Evolutionary conservation across 2,329 filamentous ascomycete genomes (phyloP), one percentile per base, ranked within the genome.

Genomic region (Tricladium varicosporioides): DNA sequence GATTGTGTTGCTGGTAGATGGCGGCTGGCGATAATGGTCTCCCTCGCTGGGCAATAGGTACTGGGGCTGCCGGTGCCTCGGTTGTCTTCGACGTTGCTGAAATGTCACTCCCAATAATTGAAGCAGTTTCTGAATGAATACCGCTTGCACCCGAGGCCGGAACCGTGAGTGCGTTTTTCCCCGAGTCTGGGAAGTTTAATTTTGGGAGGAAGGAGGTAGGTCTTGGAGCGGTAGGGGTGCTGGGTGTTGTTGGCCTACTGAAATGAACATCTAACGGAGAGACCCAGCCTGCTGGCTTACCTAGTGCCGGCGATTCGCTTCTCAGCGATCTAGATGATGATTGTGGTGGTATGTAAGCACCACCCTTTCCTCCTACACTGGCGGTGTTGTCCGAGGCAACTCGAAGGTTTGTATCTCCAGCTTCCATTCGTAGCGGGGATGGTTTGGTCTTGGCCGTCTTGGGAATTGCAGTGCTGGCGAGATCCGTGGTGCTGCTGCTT

Each of bases 231-330:
- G 19, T 16, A 13, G 14, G 9, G 22, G 22, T 27, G 22, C 22
- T 27, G 18, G 62, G 59, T 27, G 63, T 63, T 10, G 53, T 36
- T n/a, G 62, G 59, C 45, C 58, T 57, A 53, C 53, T 60, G 48
- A 63, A 62, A 47, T 65, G 63, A 16, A 63, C 60, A 57, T 66
- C 65, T 2, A 64, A 54, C 2, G 65, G 63, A 51, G 61, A 62
- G 13, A 64, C 60, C 60, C 63, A 65, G 19, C 32, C 58, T 15
- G 48, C 16, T 16, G 55, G 31, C 45, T 59, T 27, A 27, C 51
- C 45, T 19, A 53, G 19, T 3, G 46, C 31, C 10, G 59, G 57
- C 13, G 56, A 57, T 13, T 46, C 55, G n/a, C 46, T 49, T 33
- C 46, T 53, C 14, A 44, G 44, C 1, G 42, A 54, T 42, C 53